Conservation (phyloP, 75 land plant species). For the Isoetes taiwanensis region DNA sequence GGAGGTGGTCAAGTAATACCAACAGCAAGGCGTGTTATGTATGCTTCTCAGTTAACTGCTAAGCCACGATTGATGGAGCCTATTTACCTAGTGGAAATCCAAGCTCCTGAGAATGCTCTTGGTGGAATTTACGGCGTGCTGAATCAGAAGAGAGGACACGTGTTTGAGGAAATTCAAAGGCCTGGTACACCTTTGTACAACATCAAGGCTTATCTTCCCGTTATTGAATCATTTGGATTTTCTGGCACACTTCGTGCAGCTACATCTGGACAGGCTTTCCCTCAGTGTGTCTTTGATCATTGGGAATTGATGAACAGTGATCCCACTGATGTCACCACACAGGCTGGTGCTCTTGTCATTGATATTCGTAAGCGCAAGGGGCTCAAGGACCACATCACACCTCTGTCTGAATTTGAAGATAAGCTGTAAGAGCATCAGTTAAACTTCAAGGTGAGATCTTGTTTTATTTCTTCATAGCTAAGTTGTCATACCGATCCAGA, state of each 20-base stretch:
- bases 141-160: conserved; percentile 56
- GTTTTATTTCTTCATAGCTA: too few species aligned
- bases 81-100: conserved; percentile 50
- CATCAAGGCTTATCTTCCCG: conserved; percentile 67
- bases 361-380: conserved; percentile 59
- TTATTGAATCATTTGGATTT: conserved; percentile 61
- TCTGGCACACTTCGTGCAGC: conserved; percentile 46
- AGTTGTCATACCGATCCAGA: too few species aligned
- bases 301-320: conserved; percentile 54
- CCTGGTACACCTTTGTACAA: conserved; percentile 64
- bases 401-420: conserved; percentile 48
- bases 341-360: conserved; percentile 27
- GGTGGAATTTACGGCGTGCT: conserved; percentile 50
- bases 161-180: conserved; percentile 65
- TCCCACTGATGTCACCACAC: conserved; percentile 32
- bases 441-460: too few species aligned
- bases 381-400: conserved; percentile 51
- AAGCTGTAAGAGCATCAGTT: conserved; percentile 42
- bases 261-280: conserved; percentile 71
- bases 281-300: conserved; percentile 67
- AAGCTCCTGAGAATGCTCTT: conserved; percentile 48
- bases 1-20: conserved; percentile 63
- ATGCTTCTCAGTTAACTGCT: conserved; percentile 47
- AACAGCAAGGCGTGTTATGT: conserved; percentile 49
- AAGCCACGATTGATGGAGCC: conserved; percentile 46